Evolutionary conservation across 2,329 filamentous ascomycete species (phyloP), one percentile per base, ranked within the genome.

Genomic region (Botrytis porri): DNA sequence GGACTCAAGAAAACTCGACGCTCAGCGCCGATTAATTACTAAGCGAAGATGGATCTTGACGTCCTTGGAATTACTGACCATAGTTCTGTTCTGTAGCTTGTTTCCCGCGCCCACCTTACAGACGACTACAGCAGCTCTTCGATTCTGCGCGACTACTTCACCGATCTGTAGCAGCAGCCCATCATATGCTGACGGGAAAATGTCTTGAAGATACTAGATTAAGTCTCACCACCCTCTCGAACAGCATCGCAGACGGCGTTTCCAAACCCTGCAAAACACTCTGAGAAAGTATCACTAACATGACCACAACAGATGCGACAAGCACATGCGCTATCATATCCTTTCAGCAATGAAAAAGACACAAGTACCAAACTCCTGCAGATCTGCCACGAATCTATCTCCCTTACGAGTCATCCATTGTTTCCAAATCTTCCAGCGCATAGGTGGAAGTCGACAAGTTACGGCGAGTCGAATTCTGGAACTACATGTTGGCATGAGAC

Each of bases 351-450:
- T 25, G 0, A 22, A 10, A n/a, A 20, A 63, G 8, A 22, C 4
- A n/a, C 4, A 20, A 4, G 14, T 18, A 18, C 37, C 14, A 41
- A 41, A 2, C 37, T 43, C 4, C 61, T 20, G 25, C 25, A 18
- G 14, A 18, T 54, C 14, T 12, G 3, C 51, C 2, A 54, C 25
- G n/a, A 54, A 54, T 9, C 5, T 0, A 1, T 18, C 9, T 54
- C n/a, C n/a, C 14, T 54, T 18, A 18, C 14, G 3, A 29, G n/a
- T 0, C 3, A 29, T 18, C 7, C 0, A 18, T 4, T 18, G 5
- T 29, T 29, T 6, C 14, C 14, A 6, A 54, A 29, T 0, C n/a
- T 18, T 29, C 3, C 51, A 4, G n/a, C 51, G 29, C 14, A 29
- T 14, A 4, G n/a, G 6, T 1, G 14, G 3, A 54, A 6, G 3